A percentile compares a stretch with the other conserved stretches of the same genome.
Conservation (phyloP, 495 filamentous ascomycete genomes). For the Aspergillus carlsbadensis region DNA sequence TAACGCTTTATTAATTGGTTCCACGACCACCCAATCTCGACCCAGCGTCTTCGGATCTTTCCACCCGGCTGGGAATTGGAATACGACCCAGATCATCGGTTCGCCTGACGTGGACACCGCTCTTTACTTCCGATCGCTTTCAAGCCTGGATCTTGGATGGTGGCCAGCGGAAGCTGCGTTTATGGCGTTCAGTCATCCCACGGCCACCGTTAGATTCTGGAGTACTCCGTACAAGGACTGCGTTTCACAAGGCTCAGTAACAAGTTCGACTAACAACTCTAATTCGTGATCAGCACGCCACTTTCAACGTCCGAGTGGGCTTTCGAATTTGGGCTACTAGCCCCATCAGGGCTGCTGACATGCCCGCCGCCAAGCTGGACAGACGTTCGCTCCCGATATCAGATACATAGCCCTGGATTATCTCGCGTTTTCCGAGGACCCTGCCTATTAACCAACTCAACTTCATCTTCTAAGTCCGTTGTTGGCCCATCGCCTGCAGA, state of each 20-base stretch:
- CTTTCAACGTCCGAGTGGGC: constrained; percentile 13
- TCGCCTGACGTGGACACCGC: background rate
- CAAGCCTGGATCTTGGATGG: background rate
- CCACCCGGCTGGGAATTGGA: background rate
- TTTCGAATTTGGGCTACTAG: constrained; percentile 7
- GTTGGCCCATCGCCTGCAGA: too few relatives aligned
- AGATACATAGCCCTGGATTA: too few relatives aligned
- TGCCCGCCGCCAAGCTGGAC: background rate
- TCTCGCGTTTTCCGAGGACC: too few relatives aligned
- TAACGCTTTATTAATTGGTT: too few relatives aligned
- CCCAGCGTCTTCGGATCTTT: background rate
- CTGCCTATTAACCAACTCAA: too few relatives aligned
- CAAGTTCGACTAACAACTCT: background rate
- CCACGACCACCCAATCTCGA: too few relatives aligned
- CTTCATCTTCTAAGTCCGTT: too few relatives aligned
- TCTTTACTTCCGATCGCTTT: background rate
- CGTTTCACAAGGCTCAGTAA: background rate
- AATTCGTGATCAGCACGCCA: constrained; percentile 19
- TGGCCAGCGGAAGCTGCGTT: background rate
- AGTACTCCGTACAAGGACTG: background rate
- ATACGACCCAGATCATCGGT: background rate
- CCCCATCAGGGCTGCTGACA: constrained; percentile 10
- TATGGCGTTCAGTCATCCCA: background rate
- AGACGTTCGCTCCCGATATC: too few relatives aligned
- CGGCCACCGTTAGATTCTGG: background rate